Evolutionary conservation across 129 eudicot species (phyloP), one percentile per base, ranked within the genome.

Genomic region (Smallanthus sonchifolius): DNA sequence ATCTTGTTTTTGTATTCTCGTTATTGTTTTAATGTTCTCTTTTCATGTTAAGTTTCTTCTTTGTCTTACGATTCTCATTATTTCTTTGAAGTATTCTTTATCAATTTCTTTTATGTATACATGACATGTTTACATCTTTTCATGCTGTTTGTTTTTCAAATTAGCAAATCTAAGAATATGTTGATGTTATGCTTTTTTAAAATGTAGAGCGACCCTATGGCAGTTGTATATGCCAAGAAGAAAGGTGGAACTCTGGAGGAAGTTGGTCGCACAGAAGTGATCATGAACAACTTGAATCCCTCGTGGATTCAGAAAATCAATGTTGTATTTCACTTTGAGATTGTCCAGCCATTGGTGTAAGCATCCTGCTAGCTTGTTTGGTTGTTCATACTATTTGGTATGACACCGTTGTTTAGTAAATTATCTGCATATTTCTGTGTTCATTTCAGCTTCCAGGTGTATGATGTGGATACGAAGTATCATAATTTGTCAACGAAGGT

Each of bases 231-330:
- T 76, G 65, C 64, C 67, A 87, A 85, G 85, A 91, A 66, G 81
- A 84, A 74, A 73, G 86, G 87, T 64, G 97, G 97, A 73, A 81
- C 63, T 59, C 80, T 91, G 36, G 87, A 91, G 74, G 96, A 95
- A 84, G 80, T 95, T 82, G 99, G 99, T 36, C 92, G 99, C 15
- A 88, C 99, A 32, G 99, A 95, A 75, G 99, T 95, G 69, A 87
- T 95, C 80, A 83, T 95, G 97, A 91, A 95, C 88, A 87, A 65
- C 75, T 77, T 95, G 74, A 74, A 91, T 73, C 99, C 99, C 51
- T 49, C 44, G 42, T 95, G 97, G 97, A 95, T 95, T 76, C 85
- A 80, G 67, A 95, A 95, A 86, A 84, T 95, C 15, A 78, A 74
- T 77, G 75, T 87, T 30, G 71, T 83, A 16, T 91, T 85, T 80